Conservation (phyloP, 2,329 filamentous ascomycete species). For the Aureobasidium sp. region DNA sequence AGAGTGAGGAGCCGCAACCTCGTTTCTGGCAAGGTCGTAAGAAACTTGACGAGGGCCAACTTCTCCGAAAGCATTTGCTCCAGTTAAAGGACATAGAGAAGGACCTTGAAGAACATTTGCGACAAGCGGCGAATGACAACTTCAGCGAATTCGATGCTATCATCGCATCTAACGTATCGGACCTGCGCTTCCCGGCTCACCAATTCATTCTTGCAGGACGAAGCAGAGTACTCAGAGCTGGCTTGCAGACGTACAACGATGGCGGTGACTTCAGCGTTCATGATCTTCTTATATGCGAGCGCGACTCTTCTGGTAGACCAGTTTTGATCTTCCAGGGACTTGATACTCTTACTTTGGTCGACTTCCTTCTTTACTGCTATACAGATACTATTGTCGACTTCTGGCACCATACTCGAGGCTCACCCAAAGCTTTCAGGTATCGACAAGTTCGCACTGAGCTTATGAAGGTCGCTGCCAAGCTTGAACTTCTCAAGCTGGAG, state of each 20-base stretch:
- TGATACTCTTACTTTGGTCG: slow-evolving; percentile 82
- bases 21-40: slow-evolving; percentile 56
- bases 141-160: slow-evolving; percentile 50
- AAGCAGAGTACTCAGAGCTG: slow-evolving; percentile 72
- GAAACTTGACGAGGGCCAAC: slow-evolving; percentile 51
- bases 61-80: slow-evolving; percentile 63
- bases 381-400: slow-evolving; percentile 83
- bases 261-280: slow-evolving; percentile 61
- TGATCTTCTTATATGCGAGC: slow-evolving; percentile 67
- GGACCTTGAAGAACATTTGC: slow-evolving; percentile 63
- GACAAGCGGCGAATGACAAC: slow-evolving; percentile 35
- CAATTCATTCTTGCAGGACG: slow-evolving; percentile 82
- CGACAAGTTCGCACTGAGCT: slow-evolving; percentile 84
- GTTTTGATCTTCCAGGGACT: slow-evolving; percentile 73
- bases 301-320: slow-evolving; percentile 55
- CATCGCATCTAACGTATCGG: slow-evolving; percentile 65
- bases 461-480: slow-evolving; percentile 81
- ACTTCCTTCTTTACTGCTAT: slow-evolving; percentile 84
- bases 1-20: slow-evolving; percentile 45
- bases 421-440: slow-evolving; percentile 75
- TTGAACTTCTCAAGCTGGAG: slow-evolving; percentile 79
- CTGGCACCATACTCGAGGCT: slow-evolving; percentile 81
- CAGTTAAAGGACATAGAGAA: slow-evolving; percentile 71
- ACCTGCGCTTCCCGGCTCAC: slow-evolving; percentile 82
- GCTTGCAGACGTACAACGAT: slow-evolving; percentile 51